phyloP scores from a whole-genome alignment of 768 basidiomycete genomes.

The Russula sp. region DNA sequence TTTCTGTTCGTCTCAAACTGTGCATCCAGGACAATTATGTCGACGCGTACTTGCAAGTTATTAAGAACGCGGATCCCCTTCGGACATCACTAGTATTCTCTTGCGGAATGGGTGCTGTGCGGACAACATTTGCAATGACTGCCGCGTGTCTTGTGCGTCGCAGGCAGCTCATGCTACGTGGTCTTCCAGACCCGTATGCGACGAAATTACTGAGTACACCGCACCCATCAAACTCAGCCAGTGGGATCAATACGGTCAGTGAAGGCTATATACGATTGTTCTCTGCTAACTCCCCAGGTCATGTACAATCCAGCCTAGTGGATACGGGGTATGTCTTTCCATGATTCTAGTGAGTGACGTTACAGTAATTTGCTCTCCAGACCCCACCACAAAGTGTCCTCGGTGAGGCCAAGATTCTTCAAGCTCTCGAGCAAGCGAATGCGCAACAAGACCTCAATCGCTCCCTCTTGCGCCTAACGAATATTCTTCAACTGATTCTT shows the following conservation, averaged over 20 bases:
- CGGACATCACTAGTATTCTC: slow-evolving; percentile 85
- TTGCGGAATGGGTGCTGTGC: slow-evolving; percentile 94
- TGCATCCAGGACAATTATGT: slow-evolving; percentile 81
- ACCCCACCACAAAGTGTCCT: slow-evolving; percentile 33
- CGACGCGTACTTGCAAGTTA: slow-evolving; percentile 83
- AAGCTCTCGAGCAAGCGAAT: slow-evolving; percentile 67
- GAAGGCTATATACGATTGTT: neutral
- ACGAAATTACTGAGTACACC: slow-evolving; percentile 30
- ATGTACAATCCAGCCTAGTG: slow-evolving; percentile 24
- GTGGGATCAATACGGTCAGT: slow-evolving; percentile 48
- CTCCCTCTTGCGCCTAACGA: slow-evolving; percentile 71
- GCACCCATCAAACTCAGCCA: slow-evolving; percentile 27
- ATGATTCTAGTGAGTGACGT: neutral
- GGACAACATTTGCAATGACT: slow-evolving; percentile 97
- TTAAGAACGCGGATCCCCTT: slow-evolving; percentile 73
- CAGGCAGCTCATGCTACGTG: slow-evolving; percentile 54
- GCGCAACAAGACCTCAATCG: slow-evolving; percentile 75
- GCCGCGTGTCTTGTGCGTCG: slow-evolving; percentile 83
- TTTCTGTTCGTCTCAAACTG: neutral
- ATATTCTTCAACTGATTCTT: slow-evolving; percentile 75
- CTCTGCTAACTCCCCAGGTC: neutral
- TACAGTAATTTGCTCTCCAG: neutral
- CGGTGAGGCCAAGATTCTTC: slow-evolving; percentile 50
- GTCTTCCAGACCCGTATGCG: slow-evolving; percentile 75
- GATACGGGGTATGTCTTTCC: slow-evolving; percentile 9